Conservation (phyloP, 148 eudicot genomes). For the Fagopyrum tataricum region DNA sequence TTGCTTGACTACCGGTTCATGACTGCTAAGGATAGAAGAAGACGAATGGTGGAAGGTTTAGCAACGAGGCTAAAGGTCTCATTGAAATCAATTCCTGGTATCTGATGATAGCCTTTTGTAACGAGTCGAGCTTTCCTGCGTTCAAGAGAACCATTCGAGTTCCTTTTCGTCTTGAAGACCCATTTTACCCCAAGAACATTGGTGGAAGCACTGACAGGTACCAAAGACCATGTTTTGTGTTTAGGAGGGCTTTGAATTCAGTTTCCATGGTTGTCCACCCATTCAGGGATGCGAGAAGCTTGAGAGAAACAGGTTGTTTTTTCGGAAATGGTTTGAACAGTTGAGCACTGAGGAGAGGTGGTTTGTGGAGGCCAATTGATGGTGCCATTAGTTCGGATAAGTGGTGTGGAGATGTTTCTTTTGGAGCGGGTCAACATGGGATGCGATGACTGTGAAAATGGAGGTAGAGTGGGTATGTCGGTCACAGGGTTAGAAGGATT, state of each 20-base stretch:
- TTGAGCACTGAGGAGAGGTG: background rate
- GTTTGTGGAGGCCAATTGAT: too few species aligned
- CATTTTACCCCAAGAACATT: background rate
- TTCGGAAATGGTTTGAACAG: background rate
- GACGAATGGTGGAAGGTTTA: background rate
- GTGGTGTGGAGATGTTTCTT: background rate
- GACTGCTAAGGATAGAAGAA: background rate
- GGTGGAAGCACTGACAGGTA: background rate
- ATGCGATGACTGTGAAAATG: background rate
- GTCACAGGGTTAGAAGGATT: too few species aligned
- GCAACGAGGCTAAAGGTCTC: background rate
- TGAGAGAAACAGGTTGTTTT: background rate
- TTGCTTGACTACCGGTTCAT: background rate
- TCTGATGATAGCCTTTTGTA: background rate
- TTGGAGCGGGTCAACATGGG: background rate
- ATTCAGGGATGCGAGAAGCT: background rate
- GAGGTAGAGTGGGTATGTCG: too few species aligned
- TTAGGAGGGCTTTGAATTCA: background rate
- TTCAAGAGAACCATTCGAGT: background rate
- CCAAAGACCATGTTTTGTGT: background rate
- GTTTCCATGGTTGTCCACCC: background rate
- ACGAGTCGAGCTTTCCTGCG: background rate
- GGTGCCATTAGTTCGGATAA: background rate
- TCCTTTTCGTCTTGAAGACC: background rate
- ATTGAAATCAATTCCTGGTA: background rate